Base-by-base conservation (phyloP, 2,329 filamentous ascomycete species). In the Hirsutella rhossiliensis region DNA sequence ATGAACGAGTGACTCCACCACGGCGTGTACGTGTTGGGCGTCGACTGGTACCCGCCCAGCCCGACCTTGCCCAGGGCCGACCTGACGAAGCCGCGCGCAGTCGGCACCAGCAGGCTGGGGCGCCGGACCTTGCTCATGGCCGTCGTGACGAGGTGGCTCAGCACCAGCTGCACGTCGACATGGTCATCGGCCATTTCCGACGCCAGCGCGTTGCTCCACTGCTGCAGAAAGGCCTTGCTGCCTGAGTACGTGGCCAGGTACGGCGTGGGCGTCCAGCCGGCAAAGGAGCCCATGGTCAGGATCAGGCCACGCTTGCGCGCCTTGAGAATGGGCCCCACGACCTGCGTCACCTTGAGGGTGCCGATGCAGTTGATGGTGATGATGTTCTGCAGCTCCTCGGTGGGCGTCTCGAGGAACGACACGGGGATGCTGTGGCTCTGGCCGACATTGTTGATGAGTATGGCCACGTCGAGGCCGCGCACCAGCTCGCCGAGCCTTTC, bases 81-180 rank as follows among this genome's bases (percentile, higher is more conserved):
- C 55, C 76, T 78, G 45, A 98, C 92, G 62, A 97, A 97, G 43
- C 74, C 69, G 61, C 82, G 83, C 13, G 90, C 84, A 47, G 75
- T 87, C 11, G 92, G 92, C 39, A 97, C 84, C 45, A 88, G 69
- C 39, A 81, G 65, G 50, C 78, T 90, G 0, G 87, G 71, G 45
- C 82, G 83, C 56, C 87, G 83, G 55, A 98, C 80, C 75, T 98
- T 98, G 66, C 84, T 90, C 92, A 98, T 98, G 57, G 90, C 87
- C 1, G 87, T 90, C 5, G 88, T 94, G 56, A 98, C 86, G 40
- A 98, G 78, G 63, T 98, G 94, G 54, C 84, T 88, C 54, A 97
- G 77, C 27, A 94, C 82, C 41, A 97, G 78, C 64, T 97, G 82
- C n/a, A 95, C 88, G 50, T 87, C 82, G 36, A 98, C 80, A 45